A percentile compares a stretch with the other conserved stretches of the same genome.
Evolutionary conservation across 352 stramenopile species (phyloP).

Genomic region (Globisporangium splendens): DNA sequence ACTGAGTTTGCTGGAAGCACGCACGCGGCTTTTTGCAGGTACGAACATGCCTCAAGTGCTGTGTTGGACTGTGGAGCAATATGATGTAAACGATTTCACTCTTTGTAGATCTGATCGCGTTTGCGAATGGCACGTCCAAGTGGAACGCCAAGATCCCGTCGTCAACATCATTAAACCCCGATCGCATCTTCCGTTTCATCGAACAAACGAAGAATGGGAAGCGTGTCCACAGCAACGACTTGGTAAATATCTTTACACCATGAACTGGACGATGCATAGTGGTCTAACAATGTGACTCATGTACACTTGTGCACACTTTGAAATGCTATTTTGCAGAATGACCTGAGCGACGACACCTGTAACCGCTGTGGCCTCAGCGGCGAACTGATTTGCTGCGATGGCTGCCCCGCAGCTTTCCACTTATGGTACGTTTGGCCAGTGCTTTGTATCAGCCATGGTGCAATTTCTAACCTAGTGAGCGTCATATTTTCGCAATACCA

Average conservation of each 20-base stretch:
- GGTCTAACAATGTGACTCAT: neutral
- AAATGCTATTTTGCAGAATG: constrained; percentile 30
- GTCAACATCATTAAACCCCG: constrained; percentile 40
- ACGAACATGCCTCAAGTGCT: neutral
- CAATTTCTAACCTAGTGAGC: neutral
- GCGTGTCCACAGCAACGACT: constrained; percentile 53
- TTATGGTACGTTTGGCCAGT: constrained; percentile 32
- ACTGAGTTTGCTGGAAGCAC: constrained; percentile 53
- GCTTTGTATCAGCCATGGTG: constrained; percentile 1
- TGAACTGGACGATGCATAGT: constrained; percentile 1
- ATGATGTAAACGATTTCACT: too few relatives aligned
- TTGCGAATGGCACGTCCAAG: constrained; percentile 58
- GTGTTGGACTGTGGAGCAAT: too few relatives aligned
- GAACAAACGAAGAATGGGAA: constrained; percentile 60
- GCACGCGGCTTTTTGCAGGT: constrained; percentile 34
- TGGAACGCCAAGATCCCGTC: constrained; percentile 64
- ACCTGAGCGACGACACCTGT: constrained; percentile 80
- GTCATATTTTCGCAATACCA: constrained; percentile 3
- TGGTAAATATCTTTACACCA: constrained; percentile 27
- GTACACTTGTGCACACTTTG: too few relatives aligned
- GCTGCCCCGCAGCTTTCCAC: constrained; percentile 74
- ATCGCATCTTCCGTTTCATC: constrained; percentile 68
- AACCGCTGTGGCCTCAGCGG: constrained; percentile 67
- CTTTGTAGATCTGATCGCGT: constrained; percentile 42
- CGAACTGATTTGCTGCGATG: constrained; percentile 80